Base-by-base conservation (phyloP, 441 rosid species). In the Erodium texanum region DNA sequence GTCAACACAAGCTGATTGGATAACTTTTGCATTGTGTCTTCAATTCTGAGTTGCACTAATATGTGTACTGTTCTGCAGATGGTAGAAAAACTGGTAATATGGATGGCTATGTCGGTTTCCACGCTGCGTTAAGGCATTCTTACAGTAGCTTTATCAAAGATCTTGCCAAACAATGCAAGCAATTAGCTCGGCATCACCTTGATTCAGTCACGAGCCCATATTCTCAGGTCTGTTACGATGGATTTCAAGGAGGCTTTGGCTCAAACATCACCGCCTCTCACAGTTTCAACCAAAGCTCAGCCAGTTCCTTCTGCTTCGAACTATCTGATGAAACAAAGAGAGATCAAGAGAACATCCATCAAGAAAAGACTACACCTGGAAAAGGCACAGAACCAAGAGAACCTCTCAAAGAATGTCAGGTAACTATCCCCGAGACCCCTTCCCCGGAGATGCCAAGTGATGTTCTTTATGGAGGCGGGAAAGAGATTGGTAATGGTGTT, bases 371-470 rank as follows among this genome's bases (percentile, higher is more conserved):
- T 18, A 89, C 96, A 63, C 95, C 96, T 22, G 96, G 93, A 24
- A 93, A 93, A 83, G 83, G 77, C 65, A 73, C 50, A 5, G 84
- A 77, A 52, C 64, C 75, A 45, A 84, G 80, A 81, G 88, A 78
- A 76, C 85, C 84, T 74, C 82, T 80, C 24, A 74, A 70, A 74
- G 99, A 91, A 74, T 71, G 81, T 74, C 89, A 79, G 67, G 79
- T 93, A 84, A 91, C 96, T 65, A 86, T 91, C 58, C 97, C 99
- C 27, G 99, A 93, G 82, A 93, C 99, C 3, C 99, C 99, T 66
- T 93, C 99, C 70, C 99, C 97, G 24, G 99, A 93, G 38, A 95
- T 84, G 80, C 93, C 97, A 65, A 74, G 87, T 69, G 96, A 91
- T 59, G 62, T 78, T 67, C 75, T 32, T 24, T 81, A 74, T 56